Percentiles rank a stretch among this genome's conserved stretches.
phyloP scores from a whole-genome alignment of 306 rosid species.

The Sphenostylis stenocarpa region DNA sequence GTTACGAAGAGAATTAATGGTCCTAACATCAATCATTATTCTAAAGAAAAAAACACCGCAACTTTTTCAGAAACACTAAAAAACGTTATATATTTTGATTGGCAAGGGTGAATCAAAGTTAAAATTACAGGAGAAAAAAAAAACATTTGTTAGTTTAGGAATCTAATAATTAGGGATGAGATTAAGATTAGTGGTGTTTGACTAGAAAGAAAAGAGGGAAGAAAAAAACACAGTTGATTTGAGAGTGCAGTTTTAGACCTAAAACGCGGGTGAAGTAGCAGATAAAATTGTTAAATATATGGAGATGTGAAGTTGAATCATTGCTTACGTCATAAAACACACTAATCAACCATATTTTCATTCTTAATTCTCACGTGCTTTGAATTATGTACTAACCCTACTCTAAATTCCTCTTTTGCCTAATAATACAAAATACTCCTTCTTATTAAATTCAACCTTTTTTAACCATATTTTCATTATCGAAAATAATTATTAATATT shows the following conservation, averaged over 20 bases:
- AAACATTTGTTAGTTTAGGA: background rate
- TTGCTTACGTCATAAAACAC: constrained; percentile 40
- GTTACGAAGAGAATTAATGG: no score
- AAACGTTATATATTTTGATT: background rate
- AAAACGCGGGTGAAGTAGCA: constrained; percentile 31
- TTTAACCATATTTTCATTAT: no score
- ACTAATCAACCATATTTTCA: background rate
- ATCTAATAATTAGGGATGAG: constrained; percentile 14
- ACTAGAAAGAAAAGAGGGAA: constrained; percentile 16
- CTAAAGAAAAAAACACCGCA: background rate
- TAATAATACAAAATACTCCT: background rate
- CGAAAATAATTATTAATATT: no score
- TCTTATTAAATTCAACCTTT: background rate
- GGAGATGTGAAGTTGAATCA: constrained; percentile 34
- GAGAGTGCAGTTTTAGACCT: background rate
- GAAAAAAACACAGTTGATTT: background rate
- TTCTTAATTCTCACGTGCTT: background rate
- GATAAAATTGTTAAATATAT: constrained; percentile 16
- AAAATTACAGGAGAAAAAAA: no score
- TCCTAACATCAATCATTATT: background rate
- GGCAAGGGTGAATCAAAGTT: background rate
- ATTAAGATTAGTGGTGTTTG: constrained; percentile 36
- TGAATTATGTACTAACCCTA: background rate
- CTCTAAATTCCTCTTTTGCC: background rate
- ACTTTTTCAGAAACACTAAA: background rate